Conservation (phyloP, 2,329 filamentous ascomycete genomes). For the Xylaria multiplex region DNA sequence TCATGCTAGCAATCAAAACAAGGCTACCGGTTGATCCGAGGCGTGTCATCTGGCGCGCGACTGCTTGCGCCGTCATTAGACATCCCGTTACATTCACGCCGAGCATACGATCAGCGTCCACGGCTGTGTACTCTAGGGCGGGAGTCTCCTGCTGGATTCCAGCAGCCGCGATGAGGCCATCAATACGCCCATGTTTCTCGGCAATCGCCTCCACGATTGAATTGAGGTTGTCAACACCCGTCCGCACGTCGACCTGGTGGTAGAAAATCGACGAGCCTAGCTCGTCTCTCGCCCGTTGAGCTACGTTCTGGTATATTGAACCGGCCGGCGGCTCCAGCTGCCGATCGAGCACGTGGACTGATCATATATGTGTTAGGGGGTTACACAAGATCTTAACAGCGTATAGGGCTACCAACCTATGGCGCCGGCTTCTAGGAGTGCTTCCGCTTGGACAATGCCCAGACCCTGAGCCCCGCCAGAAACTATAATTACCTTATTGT, state of each 20-base stretch:
- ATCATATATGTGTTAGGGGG: conserved; percentile 18
- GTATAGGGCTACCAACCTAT: conserved; percentile 56
- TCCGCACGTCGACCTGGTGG: conserved; percentile 80
- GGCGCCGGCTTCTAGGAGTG: conserved; percentile 81
- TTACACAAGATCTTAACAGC: not conserved
- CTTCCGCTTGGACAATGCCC: conserved; percentile 81
- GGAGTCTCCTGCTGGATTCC: conserved; percentile 84
- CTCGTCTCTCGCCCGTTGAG: conserved; percentile 69
- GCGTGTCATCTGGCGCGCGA: conserved; percentile 78
- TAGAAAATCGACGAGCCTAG: conserved; percentile 77
- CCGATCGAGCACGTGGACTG: conserved; percentile 74
- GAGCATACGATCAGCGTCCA: conserved; percentile 81
- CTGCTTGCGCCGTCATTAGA: conserved; percentile 87
- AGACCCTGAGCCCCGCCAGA: conserved; percentile 81
- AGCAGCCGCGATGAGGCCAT: conserved; percentile 78
- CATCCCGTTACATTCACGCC: conserved; percentile 87
- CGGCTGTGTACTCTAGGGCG: conserved; percentile 81
- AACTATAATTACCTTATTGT: conserved; percentile 78
- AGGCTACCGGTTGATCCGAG: conserved; percentile 69
- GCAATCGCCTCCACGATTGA: conserved; percentile 75
- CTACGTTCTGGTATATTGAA: conserved; percentile 72
- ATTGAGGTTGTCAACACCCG: conserved; percentile 73
- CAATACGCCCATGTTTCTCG: conserved; percentile 74
- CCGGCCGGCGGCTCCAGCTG: conserved; percentile 63
- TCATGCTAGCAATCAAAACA: conserved; percentile 76